Evolutionary conservation across 106 monocot genomes (phyloP).

Genomic region (Apostasia shenzhenica): DNA sequence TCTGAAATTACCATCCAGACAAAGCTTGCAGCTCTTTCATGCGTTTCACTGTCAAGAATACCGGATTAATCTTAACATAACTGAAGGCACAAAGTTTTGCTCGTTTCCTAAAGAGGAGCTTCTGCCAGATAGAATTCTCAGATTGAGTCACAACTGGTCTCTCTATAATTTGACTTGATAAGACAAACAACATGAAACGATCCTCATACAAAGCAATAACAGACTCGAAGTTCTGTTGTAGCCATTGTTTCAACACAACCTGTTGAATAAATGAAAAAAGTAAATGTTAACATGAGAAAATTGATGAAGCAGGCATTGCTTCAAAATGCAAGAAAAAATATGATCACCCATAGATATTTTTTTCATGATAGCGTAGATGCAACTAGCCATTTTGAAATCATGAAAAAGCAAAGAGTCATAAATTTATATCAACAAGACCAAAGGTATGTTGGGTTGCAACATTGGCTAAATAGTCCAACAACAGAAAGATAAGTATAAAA

Average conservation of each 20-base stretch:
- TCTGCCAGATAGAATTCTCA: slow-evolving; percentile 41
- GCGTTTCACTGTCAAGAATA: slow-evolving; percentile 55
- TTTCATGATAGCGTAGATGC: no score
- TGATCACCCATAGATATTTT: no score
- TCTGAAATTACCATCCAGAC: slow-evolving; percentile 66
- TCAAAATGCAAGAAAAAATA: not conserved
- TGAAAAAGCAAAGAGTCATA: no score
- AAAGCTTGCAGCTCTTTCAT: slow-evolving; percentile 82
- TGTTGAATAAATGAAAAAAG: slow-evolving; percentile 6
- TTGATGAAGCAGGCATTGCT: not conserved
- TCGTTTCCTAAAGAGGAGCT: slow-evolving; percentile 32
- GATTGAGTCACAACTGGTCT: slow-evolving; percentile 14
- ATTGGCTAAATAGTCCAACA: no score
- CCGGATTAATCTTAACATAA: slow-evolving; percentile 43
- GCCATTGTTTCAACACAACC: slow-evolving; percentile 79
- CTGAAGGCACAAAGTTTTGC: slow-evolving; percentile 10
- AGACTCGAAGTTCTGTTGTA: slow-evolving; percentile 76
- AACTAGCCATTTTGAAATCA: no score
- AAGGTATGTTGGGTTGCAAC: no score
- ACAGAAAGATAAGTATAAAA: no score
- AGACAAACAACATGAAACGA: slow-evolving; percentile 59
- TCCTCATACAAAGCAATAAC: slow-evolving; percentile 89
- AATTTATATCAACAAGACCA: no score
- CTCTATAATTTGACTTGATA: slow-evolving; percentile 27
- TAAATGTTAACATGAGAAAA: not conserved